Percentiles rank a stretch among this genome's conserved stretches.
phyloP scores from a whole-genome alignment of 2,329 filamentous ascomycete species.

The Xylariaceae sp. region DNA sequence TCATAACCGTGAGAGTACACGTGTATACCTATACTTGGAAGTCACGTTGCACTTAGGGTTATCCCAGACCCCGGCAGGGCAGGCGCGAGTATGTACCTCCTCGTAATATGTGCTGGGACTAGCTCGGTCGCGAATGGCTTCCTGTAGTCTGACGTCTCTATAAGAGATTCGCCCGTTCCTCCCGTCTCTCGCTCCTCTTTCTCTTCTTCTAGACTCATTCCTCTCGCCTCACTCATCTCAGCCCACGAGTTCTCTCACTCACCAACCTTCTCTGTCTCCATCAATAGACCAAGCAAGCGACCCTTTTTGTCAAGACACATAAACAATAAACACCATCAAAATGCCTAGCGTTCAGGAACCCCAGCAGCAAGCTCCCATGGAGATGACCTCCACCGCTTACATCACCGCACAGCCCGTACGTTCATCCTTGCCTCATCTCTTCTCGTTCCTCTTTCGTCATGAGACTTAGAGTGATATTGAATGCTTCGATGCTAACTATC shows the following conservation, averaged over 20 bases:
- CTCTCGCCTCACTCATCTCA: neutral
- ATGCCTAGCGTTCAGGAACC: slow-evolving; percentile 40
- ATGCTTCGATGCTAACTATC: slow-evolving; percentile 3
- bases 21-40: neutral
- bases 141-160: neutral
- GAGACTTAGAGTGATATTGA: neutral
- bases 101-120: too few relatives aligned
- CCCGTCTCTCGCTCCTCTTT: neutral
- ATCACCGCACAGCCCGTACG: slow-evolving; percentile 41
- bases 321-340: slow-evolving; percentile 3
- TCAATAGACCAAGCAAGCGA: neutral
- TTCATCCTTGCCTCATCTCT: slow-evolving; percentile 6
- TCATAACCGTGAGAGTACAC: neutral
- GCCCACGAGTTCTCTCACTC: neutral
- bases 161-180: neutral
- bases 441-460: neutral
- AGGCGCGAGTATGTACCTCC: too few relatives aligned
- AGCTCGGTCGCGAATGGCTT: neutral
- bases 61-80: neutral
- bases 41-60: too few relatives aligned
- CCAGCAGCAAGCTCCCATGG: slow-evolving; percentile 42
- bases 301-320: too few relatives aligned
- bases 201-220: neutral
- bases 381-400: slow-evolving; percentile 32
- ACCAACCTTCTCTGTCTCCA: too few relatives aligned